Base-by-base conservation (phyloP, 129 eudicot species). In the Flaveria trinervia region DNA sequence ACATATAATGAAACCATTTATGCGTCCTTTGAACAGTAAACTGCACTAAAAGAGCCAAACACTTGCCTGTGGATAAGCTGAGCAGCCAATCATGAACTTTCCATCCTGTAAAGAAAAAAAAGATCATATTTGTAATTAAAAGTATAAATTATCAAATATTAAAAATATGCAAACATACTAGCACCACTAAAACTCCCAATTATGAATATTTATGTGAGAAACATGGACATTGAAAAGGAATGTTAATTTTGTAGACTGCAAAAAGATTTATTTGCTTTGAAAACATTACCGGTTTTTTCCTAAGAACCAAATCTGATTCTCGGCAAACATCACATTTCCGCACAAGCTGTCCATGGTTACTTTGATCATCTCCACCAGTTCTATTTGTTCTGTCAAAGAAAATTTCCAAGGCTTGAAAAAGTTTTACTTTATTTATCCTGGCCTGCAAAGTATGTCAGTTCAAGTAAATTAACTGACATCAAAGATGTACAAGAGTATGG, bases 71-170 rank as follows among this genome's bases (percentile, higher is more conserved):
- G 97, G 99, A 79, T 44, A 95, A 70, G 92, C 97, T 82, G 81
- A 78, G 87, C 97, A 95, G 46, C 99, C 97, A 77, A 91, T 86
- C 99, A 95, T 95, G 84, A 89, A 95, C 62, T 95, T 95, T 68
- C 99, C 99, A 82, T 95, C 97, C 98, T 94, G 97, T 87, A 87
- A 65, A 68, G 39, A 52, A 64, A 50, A 13, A 18, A 36, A 18
- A 13, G 67, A 68, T 22, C 12, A 8, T 45, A 8, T 45, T 17
- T 43, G 28, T 65, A 56, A 44, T 36, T 43, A 6, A 36, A 61
- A 60, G 67, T 60, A 23, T 4, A 5, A 12, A 60, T 12, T 23
- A 60, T 70, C 62, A 70, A 70, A 70, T 15, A 33, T 18, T 11
- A 54, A 28, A 52, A 72, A 10, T 43, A 72, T 52, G 51, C 76